These are phyloP conservation scores for Ailanthus altissimus DNA, from an alignment of 345 rosid genomes.

Conservation along the genomic window DNA sequence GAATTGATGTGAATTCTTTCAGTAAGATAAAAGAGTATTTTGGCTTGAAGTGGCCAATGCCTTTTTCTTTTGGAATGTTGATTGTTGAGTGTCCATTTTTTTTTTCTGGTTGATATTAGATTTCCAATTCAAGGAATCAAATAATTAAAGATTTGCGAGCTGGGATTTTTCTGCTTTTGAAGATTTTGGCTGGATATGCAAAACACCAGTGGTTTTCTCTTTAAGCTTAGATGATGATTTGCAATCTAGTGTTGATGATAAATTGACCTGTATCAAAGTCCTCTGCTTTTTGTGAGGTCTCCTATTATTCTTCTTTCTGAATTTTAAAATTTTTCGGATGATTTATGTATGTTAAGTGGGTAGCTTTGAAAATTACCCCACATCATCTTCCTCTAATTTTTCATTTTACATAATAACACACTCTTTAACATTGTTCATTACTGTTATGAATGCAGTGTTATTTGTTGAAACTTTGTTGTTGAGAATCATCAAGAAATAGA, in stretches of 20 bases:
- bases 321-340: background rate
- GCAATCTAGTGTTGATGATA: background rate
- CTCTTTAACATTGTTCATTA: background rate
- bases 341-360: background rate
- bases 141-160: background rate
- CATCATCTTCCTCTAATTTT: too few species aligned
- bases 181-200: background rate
- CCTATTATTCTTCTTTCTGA: background rate
- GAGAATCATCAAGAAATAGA: conserved; percentile 7
- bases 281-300: background rate
- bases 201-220: background rate
- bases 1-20: background rate
- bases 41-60: conserved; percentile 14
- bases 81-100: background rate
- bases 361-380: background rate
- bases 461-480: background rate
- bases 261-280: background rate
- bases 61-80: conserved; percentile 11
- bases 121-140: conserved; percentile 9
- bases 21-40: background rate
- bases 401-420: too few species aligned
- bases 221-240: background rate
- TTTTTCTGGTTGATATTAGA: conserved; percentile 9
- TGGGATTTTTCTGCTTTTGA: conserved; percentile 4
- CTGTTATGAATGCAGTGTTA: background rate